Conservation (phyloP, 805 yeast species). For the Kodamaea kaohsiungensis region DNA sequence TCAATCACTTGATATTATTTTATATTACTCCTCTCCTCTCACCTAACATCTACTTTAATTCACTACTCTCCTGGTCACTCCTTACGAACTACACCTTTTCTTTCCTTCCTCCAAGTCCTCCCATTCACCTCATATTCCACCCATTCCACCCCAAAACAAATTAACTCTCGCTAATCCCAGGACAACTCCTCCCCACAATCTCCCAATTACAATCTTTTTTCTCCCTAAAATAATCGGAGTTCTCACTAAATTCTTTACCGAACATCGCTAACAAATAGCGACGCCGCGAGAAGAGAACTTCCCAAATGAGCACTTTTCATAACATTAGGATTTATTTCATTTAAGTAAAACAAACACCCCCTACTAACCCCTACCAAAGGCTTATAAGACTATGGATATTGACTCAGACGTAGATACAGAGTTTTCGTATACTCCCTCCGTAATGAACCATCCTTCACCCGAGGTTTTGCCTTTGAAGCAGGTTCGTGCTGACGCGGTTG, state of each 20-base stretch:
- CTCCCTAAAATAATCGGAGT: not conserved
- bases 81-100: not conserved
- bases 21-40: too few relatives aligned
- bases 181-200: not conserved
- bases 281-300: not conserved
- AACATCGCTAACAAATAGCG: not conserved
- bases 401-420: conserved; percentile 1
- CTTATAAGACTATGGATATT: not conserved
- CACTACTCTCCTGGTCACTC: too few relatives aligned
- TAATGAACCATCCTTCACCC: not conserved
- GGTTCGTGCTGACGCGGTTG: not conserved
- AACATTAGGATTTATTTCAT: not conserved
- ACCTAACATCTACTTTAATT: too few relatives aligned
- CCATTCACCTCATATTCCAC: not conserved
- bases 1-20: too few relatives aligned
- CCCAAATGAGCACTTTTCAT: not conserved
- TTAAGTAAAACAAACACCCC: not conserved
- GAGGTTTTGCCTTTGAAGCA: not conserved
- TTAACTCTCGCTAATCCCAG: not conserved
- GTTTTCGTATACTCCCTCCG: not conserved
- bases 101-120: too few relatives aligned
- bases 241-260: not conserved
- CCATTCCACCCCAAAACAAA: not conserved
- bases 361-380: not conserved
- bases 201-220: not conserved